Evolutionary conservation across 495 filamentous ascomycete genomes (phyloP), one percentile per base, ranked within the genome.

Genomic region (Daldinia loculata): DNA sequence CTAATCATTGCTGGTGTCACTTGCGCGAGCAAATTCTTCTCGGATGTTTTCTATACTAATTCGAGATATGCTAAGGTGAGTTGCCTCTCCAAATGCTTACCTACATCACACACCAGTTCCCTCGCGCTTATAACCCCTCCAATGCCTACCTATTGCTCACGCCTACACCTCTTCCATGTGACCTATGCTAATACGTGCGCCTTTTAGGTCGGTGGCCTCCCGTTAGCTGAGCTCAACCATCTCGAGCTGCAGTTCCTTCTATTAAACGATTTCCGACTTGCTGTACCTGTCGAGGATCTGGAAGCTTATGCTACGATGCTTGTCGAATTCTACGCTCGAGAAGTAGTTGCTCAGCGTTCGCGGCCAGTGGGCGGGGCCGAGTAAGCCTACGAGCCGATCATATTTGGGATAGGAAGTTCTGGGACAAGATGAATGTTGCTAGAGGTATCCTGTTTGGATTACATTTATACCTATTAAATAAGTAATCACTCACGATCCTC

Each of bases 21-120:
- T 15, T 98, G 96, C 79, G 95, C 96, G 11, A 97, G 94, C 87
- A 99, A 99, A 82, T 99, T 98, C 85, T 99, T 99, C 79, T 98
- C 94, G 3, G 95, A 99, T 83, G 93, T 98, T 48, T 99, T 99
- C 75, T 99, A 98, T 75, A 99, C 95, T 17, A 99, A 99, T 81
- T 98, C 96, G 51, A 86, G 95, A 87, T 99, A 99, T 79, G 95
- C 96, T 67, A 99, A 98, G 91, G 95, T 97, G 87, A 69, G 84
- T 76, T 57, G 15, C 17, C n/a, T 19, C n/a, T 19, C 34, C n/a
- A 24, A 29, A 9, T 27, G 4, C 39, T 19, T 56, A 12, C 4
- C 8, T 41, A 1, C 6, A 29, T 41, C 7, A 22, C 26, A 32
- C 34, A 27, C n/a, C 17, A 48, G 17, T n/a, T 15, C 26, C 14